Conservation (phyloP, 2,329 filamentous ascomycete genomes). For the Ophiocordyceps australis region DNA sequence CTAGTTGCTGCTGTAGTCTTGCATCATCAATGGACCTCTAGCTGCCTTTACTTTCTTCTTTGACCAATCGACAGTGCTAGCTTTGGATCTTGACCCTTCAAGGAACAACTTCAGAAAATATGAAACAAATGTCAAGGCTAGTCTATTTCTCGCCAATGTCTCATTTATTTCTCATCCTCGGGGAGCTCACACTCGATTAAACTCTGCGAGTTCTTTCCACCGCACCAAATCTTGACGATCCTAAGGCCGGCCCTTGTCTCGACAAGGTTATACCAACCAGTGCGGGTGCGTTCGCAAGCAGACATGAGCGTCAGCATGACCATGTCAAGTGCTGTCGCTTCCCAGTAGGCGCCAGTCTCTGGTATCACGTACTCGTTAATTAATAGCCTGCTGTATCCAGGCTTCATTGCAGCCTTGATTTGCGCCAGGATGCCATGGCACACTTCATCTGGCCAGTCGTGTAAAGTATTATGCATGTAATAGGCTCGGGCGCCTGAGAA, state of each 20-base stretch:
- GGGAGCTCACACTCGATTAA: slow-evolving; percentile 17
- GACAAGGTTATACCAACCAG: slow-evolving; percentile 15
- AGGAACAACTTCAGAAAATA: no score
- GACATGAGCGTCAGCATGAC: slow-evolving; percentile 14
- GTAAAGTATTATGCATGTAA: slow-evolving; percentile 20
- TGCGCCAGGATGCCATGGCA: slow-evolving; percentile 12
- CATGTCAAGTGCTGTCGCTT: slow-evolving; percentile 18
- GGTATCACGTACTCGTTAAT: slow-evolving; percentile 20
- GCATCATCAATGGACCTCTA: no score
- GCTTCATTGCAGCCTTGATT: slow-evolving; percentile 15
- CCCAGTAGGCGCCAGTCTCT: slow-evolving; percentile 13
- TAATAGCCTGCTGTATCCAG: slow-evolving; percentile 17
- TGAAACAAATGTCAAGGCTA: no score
- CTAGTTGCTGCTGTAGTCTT: no score
- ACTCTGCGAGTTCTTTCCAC: slow-evolving; percentile 15
- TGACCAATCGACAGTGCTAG: no score
- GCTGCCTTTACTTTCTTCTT: no score
- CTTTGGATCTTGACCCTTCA: no score
- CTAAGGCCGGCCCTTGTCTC: slow-evolving; percentile 12
- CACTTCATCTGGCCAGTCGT: slow-evolving; percentile 20
- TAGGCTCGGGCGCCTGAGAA: slow-evolving; percentile 16
- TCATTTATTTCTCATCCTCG: no score
- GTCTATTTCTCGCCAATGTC: no score
- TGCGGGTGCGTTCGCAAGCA: slow-evolving; percentile 15
- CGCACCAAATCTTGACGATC: slow-evolving; percentile 15